Evolutionary conservation across 768 basidiomycete genomes (phyloP).

Genomic region (Agaricus blazei): DNA sequence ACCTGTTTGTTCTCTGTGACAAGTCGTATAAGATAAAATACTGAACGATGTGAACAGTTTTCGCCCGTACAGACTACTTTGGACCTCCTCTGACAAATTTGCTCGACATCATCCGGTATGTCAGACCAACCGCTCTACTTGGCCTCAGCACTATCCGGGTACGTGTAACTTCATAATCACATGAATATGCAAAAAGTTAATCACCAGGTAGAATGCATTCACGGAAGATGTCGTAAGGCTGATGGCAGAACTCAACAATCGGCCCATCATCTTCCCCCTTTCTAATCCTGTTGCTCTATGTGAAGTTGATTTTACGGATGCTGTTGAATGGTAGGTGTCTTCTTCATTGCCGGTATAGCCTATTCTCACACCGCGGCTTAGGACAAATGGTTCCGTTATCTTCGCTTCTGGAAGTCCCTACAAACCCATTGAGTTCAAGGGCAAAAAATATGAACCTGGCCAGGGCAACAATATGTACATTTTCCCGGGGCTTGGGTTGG

Average conservation of each 20-base stretch:
- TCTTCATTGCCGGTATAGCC: not conserved
- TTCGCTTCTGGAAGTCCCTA: slow-evolving; percentile 77
- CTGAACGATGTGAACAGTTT: slow-evolving; percentile 35
- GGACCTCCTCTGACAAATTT: slow-evolving; percentile 58
- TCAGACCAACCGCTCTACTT: slow-evolving; percentile 73
- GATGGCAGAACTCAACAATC: slow-evolving; percentile 60
- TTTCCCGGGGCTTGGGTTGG: slow-evolving; percentile 59
- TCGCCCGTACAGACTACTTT: slow-evolving; percentile 66
- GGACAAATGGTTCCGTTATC: slow-evolving; percentile 62
- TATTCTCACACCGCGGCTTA: slow-evolving; percentile 14
- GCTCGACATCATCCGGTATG: slow-evolving; percentile 61
- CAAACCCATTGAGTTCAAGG: slow-evolving; percentile 41
- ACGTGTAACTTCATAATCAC: slow-evolving; percentile 10
- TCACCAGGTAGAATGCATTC: slow-evolving; percentile 48
- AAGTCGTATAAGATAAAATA: not conserved
- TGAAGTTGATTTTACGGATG: slow-evolving; percentile 58
- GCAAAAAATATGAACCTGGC: slow-evolving; percentile 51
- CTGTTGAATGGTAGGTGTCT: slow-evolving; percentile 45
- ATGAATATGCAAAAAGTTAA: not conserved
- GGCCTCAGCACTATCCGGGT: slow-evolving; percentile 61
- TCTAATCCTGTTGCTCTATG: slow-evolving; percentile 65
- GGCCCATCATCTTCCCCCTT: slow-evolving; percentile 80
- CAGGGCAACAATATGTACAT: slow-evolving; percentile 84
- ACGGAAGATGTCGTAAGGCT: slow-evolving; percentile 52
- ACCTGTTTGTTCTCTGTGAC: slow-evolving; percentile 39